Evolutionary conservation across 768 basidiomycete species (phyloP).

Genomic region (Russula sp.): DNA sequence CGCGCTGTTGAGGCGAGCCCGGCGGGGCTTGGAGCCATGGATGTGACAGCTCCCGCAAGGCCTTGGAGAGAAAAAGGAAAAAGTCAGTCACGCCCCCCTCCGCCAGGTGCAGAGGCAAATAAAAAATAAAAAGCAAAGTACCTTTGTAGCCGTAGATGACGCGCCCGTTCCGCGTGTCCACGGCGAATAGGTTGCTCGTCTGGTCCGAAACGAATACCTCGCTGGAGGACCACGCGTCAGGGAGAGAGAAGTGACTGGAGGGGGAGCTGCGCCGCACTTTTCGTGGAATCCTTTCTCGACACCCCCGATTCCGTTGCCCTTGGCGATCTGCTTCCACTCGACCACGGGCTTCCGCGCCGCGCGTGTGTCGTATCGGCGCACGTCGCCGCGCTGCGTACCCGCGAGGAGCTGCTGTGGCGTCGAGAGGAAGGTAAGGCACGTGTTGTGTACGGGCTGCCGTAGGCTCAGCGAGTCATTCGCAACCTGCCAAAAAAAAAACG

Average conservation of each 20-base stretch:
- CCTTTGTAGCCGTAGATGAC: slow-evolving; percentile 65
- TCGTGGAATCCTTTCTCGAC: slow-evolving; percentile 56
- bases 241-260: background rate
- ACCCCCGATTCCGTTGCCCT: slow-evolving; percentile 53
- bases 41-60: slow-evolving; percentile 62
- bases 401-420: slow-evolving; percentile 50
- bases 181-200: slow-evolving; percentile 53
- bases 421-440: slow-evolving; percentile 55
- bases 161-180: slow-evolving; percentile 66
- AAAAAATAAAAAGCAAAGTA: no score
- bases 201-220: slow-evolving; percentile 66
- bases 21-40: slow-evolving; percentile 51
- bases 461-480: slow-evolving; percentile 71
- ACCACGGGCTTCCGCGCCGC: slow-evolving; percentile 60
- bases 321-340: slow-evolving; percentile 56
- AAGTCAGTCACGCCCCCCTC: background rate
- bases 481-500: slow-evolving; percentile 35
- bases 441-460: slow-evolving; percentile 74
- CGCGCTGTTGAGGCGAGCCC: slow-evolving; percentile 55
- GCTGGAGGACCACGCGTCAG: slow-evolving; percentile 33
- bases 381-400: slow-evolving; percentile 70
- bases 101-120: background rate
- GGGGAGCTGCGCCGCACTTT: slow-evolving; percentile 44
- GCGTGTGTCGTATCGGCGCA: slow-evolving; percentile 74
- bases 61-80: slow-evolving; percentile 36